Evolutionary conservation across 2,329 filamentous ascomycete genomes (phyloP), one percentile per base, ranked within the genome.

Genomic region (Aspergillus versicolor): DNA sequence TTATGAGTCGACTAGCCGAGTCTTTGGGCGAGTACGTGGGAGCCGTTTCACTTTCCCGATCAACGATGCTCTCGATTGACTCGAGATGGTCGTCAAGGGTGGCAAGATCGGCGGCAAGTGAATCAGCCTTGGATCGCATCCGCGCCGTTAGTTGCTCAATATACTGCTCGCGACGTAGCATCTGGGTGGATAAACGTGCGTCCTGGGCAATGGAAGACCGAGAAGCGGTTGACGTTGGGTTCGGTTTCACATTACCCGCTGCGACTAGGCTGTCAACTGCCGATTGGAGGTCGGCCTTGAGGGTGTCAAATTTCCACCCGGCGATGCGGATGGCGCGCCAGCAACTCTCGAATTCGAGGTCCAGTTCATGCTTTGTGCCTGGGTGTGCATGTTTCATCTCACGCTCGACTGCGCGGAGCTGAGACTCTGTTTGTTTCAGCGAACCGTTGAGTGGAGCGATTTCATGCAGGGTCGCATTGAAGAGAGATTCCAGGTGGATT

Each of bases 321-420:
- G 73, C 71, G 9, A 69, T 60, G 46, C 70, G 65, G 3, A 71
- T 62, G 15, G 72, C 71, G 46, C 65, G 58, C 58, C 67, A 64
- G 57, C 70, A 69, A 48, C 73, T 71, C 47, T 68, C 63, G 54
- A 74, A 75, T 56, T 75, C 73, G 11, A 75, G 70, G 13, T 72
- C 66, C 1, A 75, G 67, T n/a, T 73, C 72, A 47, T 75, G 61
- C 24, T 66, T 69, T 2, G 59, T 67, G 21, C 66, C 65, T 13
- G 70, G 66, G 44, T 72, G 69, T 27, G 58, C 59, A n/a, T 57
- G 55, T 46, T 67, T 67, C 6, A 75, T 55, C 15, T 65, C 63
- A 0, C 57, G 42, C 40, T 73, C 67, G 17, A 73, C 55, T 21
- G 63, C 62, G 27, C 58, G 63, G 9, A 75, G 66, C 44, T 65